These are phyloP conservation scores for Lactarius akahatsu DNA, from an alignment of 768 basidiomycete genomes.

Conservation along the genomic window DNA sequence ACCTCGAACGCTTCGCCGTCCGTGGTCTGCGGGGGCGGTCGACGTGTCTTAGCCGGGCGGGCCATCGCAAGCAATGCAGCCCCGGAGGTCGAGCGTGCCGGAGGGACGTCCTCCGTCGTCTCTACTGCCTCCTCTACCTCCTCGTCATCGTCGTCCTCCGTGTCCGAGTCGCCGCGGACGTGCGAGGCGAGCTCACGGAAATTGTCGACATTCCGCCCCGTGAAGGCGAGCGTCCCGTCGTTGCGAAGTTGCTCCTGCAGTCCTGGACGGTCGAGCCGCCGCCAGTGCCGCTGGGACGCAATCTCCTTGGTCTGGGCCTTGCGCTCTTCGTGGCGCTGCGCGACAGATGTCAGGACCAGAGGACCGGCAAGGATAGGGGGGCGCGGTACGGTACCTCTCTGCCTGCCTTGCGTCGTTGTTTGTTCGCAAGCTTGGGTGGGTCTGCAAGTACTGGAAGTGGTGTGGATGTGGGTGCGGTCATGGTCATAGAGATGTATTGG, in stretches of 20 bases:
- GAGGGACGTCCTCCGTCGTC: not conserved
- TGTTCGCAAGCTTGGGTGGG: constrained; percentile 18
- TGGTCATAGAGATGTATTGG: not conserved
- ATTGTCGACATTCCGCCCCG: constrained; percentile 12
- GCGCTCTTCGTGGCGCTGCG: constrained; percentile 23
- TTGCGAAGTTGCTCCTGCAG: constrained; percentile 10
- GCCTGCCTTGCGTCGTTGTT: constrained; percentile 17
- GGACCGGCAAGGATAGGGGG: not conserved
- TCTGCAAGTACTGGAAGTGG: not conserved
- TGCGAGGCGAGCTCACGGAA: not conserved
- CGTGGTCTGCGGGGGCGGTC: not conserved
- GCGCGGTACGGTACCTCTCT: constrained; percentile 15
- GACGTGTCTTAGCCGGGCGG: constrained; percentile 13
- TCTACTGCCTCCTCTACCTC: not conserved
- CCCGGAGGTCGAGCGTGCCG: constrained; percentile 2
- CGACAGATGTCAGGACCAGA: too few relatives aligned
- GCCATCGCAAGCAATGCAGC: constrained; percentile 22
- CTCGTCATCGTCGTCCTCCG: not conserved
- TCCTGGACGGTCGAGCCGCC: not conserved
- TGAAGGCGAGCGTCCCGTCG: not conserved
- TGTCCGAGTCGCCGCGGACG: not conserved
- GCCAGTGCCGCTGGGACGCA: not conserved
- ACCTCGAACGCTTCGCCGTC: constrained; percentile 24
- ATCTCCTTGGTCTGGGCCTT: not conserved
- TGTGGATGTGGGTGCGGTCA: not conserved